phyloP scores from a whole-genome alignment of 495 filamentous ascomycete species.

The Neurospora pannonica region DNA sequence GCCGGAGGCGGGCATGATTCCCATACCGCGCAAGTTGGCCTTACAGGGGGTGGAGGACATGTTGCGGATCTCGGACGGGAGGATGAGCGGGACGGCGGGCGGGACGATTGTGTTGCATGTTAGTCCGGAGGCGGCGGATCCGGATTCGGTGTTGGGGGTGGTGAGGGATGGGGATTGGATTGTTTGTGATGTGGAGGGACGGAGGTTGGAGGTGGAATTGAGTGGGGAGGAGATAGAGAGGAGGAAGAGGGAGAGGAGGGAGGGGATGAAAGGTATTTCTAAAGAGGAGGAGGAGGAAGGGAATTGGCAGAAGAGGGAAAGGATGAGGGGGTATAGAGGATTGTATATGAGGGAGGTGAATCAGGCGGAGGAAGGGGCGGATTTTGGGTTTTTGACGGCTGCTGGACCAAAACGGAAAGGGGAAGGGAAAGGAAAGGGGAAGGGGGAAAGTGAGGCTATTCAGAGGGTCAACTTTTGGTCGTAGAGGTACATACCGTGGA shows the following conservation, averaged over 20 bases:
- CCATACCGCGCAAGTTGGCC: conserved; percentile 54
- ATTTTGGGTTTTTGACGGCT: conserved; percentile 57
- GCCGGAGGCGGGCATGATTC: conserved; percentile 58
- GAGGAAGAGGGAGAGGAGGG: conserved; percentile 29
- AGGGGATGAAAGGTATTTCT: neutral
- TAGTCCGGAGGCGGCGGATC: conserved; percentile 50
- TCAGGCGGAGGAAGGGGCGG: conserved; percentile 52
- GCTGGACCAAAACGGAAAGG: conserved; percentile 14
- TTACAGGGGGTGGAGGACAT: conserved; percentile 52
- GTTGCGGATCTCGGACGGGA: conserved; percentile 55
- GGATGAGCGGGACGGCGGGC: conserved; percentile 61
- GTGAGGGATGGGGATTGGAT: conserved; percentile 52
- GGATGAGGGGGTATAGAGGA: conserved; percentile 50
- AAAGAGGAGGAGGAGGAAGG: conserved; percentile 10
- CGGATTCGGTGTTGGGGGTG: conserved; percentile 48
- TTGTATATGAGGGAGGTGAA: conserved; percentile 57
- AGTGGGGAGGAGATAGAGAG: conserved; percentile 35
- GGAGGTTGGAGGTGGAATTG: conserved; percentile 38
- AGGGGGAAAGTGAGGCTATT: neutral
- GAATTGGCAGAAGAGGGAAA: conserved; percentile 27
- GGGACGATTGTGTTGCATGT: conserved; percentile 61
- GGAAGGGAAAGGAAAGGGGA: neutral
- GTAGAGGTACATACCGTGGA: neutral
- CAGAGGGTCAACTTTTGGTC: neutral
- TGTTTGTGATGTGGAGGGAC: conserved; percentile 39